Base-by-base conservation (phyloP, 805 yeast genomes). In the Cyberlindnera maritima region DNA sequence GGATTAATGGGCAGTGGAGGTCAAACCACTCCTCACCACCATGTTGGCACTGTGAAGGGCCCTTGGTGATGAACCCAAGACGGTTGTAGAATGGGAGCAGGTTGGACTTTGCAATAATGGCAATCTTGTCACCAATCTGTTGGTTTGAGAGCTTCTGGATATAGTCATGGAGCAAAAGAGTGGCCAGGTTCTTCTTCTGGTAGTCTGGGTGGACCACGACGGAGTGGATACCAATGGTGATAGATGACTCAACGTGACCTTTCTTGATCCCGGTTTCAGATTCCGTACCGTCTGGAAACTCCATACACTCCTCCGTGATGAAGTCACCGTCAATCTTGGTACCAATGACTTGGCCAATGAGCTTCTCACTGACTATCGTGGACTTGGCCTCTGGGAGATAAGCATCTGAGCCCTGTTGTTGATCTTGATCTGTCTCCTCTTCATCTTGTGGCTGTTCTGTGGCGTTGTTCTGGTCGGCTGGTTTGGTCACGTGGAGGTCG, bases 111-210 rank as follows among this genome's bases (percentile, higher is more conserved):
- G 90, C 87, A 49, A 92, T 76, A 28, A 92, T 72, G 7, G 82
- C 78, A 42, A 92, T 81, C 58, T 80, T 77, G 57, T 82, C 87
- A 39, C 94, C 97, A 51, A 89, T 82, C 56, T 83, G 88, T 63
- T 90, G 96, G 63, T 89, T 89, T 41, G 88, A 80, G 65, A 92
- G 71, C 62, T 92, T 88, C 66, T 94, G 97, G 51, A 91, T 77
- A 68, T 88, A 94, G 67, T 92, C 99, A 56, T 86, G 89, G 59
- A 92, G 67, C 60, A 92, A 69, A 48, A 90, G 71, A 13, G 96
- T 80, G 9, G 96, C 98, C 49, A 94, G 71, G 61, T 87, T 88
- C 66, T 81, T 78, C 49, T 91, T 88, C 63, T 84, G 88, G 75
- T 81, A 88, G 34, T 81, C 80, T 19, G 90, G 87, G 56, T 81